Evolutionary conservation across 2,329 filamentous ascomycete genomes (phyloP), one percentile per base, ranked within the genome.

Genomic region (Periconia sp.): DNA sequence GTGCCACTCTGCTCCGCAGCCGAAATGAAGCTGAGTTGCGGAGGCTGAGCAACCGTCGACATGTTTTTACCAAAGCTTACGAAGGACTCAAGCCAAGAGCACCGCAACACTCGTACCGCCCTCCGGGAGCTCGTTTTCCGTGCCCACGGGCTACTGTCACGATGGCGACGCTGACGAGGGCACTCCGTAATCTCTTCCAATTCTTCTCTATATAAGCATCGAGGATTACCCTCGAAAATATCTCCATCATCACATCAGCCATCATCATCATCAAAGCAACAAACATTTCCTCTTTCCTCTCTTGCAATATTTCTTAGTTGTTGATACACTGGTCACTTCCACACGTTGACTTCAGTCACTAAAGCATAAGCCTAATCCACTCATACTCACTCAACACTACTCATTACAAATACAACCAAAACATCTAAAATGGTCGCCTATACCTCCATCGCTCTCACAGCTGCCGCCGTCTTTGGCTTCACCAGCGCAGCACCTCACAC

Each of bases 371-470:
- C 18, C 21, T 41, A 21, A 32, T 40, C 18, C 46, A 54, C 33
- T 41, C n/a, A n/a, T n/a, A 50, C 43, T 28, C 35, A 48, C 32
- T 21, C 32, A 17, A 37, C 25, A 44, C 30, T 35, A 37, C 24
- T 39, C 23, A 40, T 25, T n/a, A 8, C 31, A 50, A 50, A 10
- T 10, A 16, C 39, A 16, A 28, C 16, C 31, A 5, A 5, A 35
- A 24, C 48, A 35, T 4, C 49, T 51, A 60, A 48, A 37, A 66
- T 66, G 63, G 46, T 61, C 33, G 44, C 54, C 38, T 54, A 57
- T 46, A 57, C 52, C 9, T 52, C 52, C 36, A 33, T 64, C 45
- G 41, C 39, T 35, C 8, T 57, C 15, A 43, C 57, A 29, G 43
- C 54, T 22, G 43, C 59, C 34, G 34, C 52, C 29, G 9, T 66